Evolutionary conservation across 805 yeast species (phyloP), one percentile per base, ranked within the genome.

Genomic region (Pichia insulana): DNA sequence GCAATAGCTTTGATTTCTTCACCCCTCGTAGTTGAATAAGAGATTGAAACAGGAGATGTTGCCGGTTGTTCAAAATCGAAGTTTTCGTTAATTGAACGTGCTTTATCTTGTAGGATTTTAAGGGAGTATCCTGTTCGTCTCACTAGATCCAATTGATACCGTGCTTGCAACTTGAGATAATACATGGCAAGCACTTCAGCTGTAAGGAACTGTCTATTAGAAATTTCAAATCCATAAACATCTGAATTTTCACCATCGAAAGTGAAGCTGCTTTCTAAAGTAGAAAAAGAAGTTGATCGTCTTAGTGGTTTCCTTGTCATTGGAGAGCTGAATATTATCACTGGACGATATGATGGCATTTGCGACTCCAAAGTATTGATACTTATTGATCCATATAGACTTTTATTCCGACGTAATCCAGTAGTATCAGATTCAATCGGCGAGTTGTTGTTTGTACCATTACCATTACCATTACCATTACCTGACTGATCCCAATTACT

Each of bases 221-320:
- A 19, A 26, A 35, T 58, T 50, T 52, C 55, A 18, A 37, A 43
- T 10, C 50, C 51, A 37, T 33, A 45, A 25, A 42, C 18, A 25
- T 42, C 46, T 7, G 44, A 33, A 11, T 40, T 30, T 3, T 43
- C 49, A 17, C 38, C 36, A 1, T 36, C 26, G 4, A 7, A 30
- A 15, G 31, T 38, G 3, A 56, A 16, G 1, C 46, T 38, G 7
- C 50, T 49, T 20, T 57, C 53, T 13, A 59, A 16, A 4, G 37
- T 34, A 0, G 62, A 55, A 36, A 67, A 64, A 30, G 74, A 69
- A 34, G 55, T 54, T n/a, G 59, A 49, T 41, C 73, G 51, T 47
- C 51, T 58, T 16, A 34, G 40, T 11, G 20, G 40, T 7, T 9
- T 22, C 20, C 25, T 15, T 3, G 12, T 12, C 4, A 5, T 22